A percentile compares a stretch with the other conserved stretches of the same genome.
phyloP scores from a whole-genome alignment of 2,329 filamentous ascomycete genomes.

The Bisporella sp. region DNA sequence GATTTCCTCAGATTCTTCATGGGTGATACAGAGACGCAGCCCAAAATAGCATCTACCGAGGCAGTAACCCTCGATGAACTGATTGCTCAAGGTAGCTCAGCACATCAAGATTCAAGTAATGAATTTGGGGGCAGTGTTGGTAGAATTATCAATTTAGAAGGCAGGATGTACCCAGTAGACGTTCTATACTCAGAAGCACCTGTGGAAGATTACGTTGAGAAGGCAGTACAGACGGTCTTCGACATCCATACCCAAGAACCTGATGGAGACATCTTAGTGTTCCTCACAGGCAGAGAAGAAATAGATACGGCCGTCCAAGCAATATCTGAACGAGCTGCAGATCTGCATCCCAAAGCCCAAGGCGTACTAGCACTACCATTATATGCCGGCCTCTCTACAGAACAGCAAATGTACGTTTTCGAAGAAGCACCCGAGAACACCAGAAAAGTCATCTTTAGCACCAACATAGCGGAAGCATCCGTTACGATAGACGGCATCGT shows the following conservation, averaged over 20 bases:
- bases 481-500: constrained; percentile 90
- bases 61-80: constrained; percentile 30
- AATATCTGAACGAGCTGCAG: constrained; percentile 63
- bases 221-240: constrained; percentile 74
- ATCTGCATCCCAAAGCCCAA: constrained; percentile 52
- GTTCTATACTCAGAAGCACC: constrained; percentile 73
- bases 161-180: constrained; percentile 83
- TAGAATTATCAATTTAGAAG: constrained; percentile 77
- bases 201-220: constrained; percentile 80
- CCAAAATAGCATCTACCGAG: constrained; percentile 25
- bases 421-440: constrained; percentile 74
- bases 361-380: constrained; percentile 68
- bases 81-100: constrained; percentile 18
- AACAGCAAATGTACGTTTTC: constrained; percentile 94
- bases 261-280: constrained; percentile 83
- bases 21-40: constrained; percentile 28
- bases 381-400: constrained; percentile 81
- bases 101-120: constrained; percentile 16
- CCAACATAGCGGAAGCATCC: constrained; percentile 94
- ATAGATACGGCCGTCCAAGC: constrained; percentile 79
- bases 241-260: constrained; percentile 78
- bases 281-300: constrained; percentile 87
- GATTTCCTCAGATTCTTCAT: constrained; percentile 75
- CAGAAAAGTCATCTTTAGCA: constrained; percentile 86
- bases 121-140: constrained; percentile 36